These are phyloP conservation scores for Cercospora citrullina DNA, from an alignment of 2,329 filamentous ascomycete species.

Conservation along the genomic window DNA sequence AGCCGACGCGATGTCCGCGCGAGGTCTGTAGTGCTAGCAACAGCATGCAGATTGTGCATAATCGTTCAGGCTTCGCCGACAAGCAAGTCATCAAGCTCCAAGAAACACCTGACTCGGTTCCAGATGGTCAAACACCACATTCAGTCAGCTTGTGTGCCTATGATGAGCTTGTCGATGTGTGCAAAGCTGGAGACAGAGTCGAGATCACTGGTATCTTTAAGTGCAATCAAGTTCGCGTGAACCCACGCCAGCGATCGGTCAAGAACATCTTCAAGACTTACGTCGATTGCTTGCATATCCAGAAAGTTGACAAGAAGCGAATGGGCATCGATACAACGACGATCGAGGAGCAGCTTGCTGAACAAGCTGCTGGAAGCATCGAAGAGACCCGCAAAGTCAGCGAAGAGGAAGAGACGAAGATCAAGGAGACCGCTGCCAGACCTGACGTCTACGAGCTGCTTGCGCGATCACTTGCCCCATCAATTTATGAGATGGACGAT, in stretches of 20 bases:
- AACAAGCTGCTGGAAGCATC: conserved; percentile 67
- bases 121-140: conserved; percentile 94
- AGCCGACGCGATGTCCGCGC: conserved; percentile 87
- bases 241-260: conserved; percentile 85
- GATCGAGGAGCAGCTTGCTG: conserved; percentile 77
- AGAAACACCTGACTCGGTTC: conserved; percentile 92
- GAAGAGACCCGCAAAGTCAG: conserved; percentile 82
- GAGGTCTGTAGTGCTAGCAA: conserved; percentile 79
- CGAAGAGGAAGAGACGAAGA: conserved; percentile 85
- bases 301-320: conserved; percentile 93
- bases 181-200: conserved; percentile 94
- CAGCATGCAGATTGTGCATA: conserved; percentile 98
- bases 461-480: conserved; percentile 85
- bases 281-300: conserved; percentile 90
- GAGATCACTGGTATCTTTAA: conserved; percentile 97
- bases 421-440: conserved; percentile 74
- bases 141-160: conserved; percentile 96
- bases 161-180: conserved; percentile 94
- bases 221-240: conserved; percentile 88
- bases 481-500: conserved; percentile 96
- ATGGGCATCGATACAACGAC: conserved; percentile 90
- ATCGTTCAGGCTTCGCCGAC: conserved; percentile 89
- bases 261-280: conserved; percentile 99
- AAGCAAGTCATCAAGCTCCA: conserved; percentile 99
- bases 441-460: conserved; percentile 92